Conservation (phyloP, 2,329 filamentous ascomycete genomes). For the Claviceps africana region DNA sequence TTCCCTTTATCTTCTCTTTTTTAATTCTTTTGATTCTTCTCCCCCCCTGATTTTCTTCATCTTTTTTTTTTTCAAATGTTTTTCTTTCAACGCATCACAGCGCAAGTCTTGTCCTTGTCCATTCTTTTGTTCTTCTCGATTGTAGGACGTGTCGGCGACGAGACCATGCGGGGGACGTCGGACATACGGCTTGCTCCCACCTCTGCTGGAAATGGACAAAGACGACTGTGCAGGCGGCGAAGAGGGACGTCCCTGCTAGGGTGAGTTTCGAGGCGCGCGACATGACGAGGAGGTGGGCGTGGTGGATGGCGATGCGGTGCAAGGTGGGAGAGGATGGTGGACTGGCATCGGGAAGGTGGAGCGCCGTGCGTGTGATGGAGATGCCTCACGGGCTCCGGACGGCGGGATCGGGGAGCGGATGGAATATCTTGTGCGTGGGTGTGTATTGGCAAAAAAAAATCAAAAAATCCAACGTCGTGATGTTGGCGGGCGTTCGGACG, state of each 20-base stretch:
- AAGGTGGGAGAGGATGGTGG: neutral
- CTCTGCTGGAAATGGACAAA: conserved; percentile 86
- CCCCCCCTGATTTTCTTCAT: no score
- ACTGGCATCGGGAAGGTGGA: neutral
- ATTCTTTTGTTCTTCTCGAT: neutral
- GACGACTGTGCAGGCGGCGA: conserved; percentile 61
- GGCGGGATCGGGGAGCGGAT: no score
- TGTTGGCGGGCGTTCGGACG: neutral
- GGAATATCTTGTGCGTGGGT: no score
- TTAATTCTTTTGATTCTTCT: neutral
- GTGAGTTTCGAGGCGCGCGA: conserved; percentile 83
- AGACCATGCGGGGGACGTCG: neutral
- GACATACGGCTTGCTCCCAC: conserved; percentile 62
- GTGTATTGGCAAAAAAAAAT: no score
- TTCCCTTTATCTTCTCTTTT: neutral
- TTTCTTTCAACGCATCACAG: neutral
- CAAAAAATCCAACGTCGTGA: neutral
- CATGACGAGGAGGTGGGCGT: conserved; percentile 41
- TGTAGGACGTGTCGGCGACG: neutral
- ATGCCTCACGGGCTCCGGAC: no score
- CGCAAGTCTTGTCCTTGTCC: neutral
- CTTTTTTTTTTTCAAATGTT: no score
- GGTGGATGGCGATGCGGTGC: neutral
- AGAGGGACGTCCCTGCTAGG: conserved; percentile 60
- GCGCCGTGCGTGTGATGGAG: no score